phyloP scores from a whole-genome alignment of 1,139 yeast species.

The Geotrichum cucujoidarum region DNA sequence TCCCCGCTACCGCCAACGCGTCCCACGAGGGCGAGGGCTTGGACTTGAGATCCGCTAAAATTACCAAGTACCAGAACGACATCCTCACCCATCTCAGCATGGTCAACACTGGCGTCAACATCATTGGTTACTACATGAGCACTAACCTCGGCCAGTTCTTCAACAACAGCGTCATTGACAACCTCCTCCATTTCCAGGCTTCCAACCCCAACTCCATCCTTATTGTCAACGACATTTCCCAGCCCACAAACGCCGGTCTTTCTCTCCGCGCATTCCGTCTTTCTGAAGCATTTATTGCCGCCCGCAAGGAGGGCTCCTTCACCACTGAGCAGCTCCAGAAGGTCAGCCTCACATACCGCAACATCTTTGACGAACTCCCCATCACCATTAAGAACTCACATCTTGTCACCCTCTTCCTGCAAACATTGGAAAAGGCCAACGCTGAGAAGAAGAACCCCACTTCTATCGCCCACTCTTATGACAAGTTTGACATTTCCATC shows the following conservation, averaged over 20 bases:
- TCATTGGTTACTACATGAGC: slow-evolving; percentile 80
- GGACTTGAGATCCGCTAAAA: slow-evolving; percentile 47
- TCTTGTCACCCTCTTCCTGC: slow-evolving; percentile 43
- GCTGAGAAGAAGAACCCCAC: slow-evolving; percentile 10
- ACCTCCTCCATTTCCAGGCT: slow-evolving; percentile 60
- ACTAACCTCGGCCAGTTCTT: slow-evolving; percentile 61
- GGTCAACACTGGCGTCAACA: slow-evolving; percentile 65
- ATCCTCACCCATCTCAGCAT: slow-evolving; percentile 57
- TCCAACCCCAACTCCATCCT: slow-evolving; percentile 61
- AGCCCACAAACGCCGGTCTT: slow-evolving; percentile 54
- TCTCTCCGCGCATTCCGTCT: slow-evolving; percentile 68
- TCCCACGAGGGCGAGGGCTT: slow-evolving; percentile 40
- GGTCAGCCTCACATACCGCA: slow-evolving; percentile 59
- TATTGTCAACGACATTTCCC: slow-evolving; percentile 68
- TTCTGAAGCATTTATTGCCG: slow-evolving; percentile 55
- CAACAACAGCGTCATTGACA: slow-evolving; percentile 60
- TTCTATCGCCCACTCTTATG: slow-evolving; percentile 29
- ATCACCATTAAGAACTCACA: slow-evolving; percentile 59
- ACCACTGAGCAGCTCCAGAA: slow-evolving; percentile 59
- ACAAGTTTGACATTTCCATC: slow-evolving; percentile 40
- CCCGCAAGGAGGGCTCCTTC: slow-evolving; percentile 50
- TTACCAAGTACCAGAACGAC: slow-evolving; percentile 66
- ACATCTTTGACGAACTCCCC: slow-evolving; percentile 70
- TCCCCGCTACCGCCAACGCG: slow-evolving; percentile 47
- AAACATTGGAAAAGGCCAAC: slow-evolving; percentile 30